Percentiles rank a stretch among this genome's conserved stretches.
phyloP scores from a whole-genome alignment of 192 early-diverging fungal genomes.

The Spizellomyces punctatus region DNA sequence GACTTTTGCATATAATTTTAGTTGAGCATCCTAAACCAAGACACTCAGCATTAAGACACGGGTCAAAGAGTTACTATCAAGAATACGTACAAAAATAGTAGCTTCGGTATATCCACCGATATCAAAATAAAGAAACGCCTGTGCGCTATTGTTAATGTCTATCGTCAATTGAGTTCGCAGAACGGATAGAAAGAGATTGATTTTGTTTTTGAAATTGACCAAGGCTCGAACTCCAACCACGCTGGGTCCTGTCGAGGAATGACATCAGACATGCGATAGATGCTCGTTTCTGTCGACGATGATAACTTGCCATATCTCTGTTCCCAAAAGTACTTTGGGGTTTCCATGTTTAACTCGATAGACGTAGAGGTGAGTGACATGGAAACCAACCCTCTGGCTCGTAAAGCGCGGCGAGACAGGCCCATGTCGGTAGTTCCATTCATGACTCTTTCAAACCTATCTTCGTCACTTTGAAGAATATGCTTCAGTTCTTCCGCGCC shows the following conservation, averaged over 20 bases:
- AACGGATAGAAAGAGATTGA: neutral
- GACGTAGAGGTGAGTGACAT: no score
- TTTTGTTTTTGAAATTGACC: neutral
- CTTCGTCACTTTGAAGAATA: neutral
- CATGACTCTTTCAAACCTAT: neutral
- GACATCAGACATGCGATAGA: neutral
- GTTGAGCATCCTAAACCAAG: neutral
- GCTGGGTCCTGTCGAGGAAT: neutral
- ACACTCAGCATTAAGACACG: neutral
- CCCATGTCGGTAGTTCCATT: neutral
- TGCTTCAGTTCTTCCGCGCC: conserved; percentile 8
- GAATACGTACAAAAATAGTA: neutral
- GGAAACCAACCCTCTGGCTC: neutral
- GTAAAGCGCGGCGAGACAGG: conserved; percentile 3
- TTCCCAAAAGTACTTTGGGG: no score
- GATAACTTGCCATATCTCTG: neutral
- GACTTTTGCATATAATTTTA: neutral
- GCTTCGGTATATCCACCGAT: conserved; percentile 6
- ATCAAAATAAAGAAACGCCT: conserved; percentile 7
- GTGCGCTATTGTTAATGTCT: neutral
- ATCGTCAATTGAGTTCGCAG: neutral
- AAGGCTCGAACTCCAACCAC: neutral
- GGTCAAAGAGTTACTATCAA: neutral
- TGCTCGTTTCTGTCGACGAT: neutral
- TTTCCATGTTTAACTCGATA: no score